phyloP scores from a whole-genome alignment of 305 asterid genomes.

The Fraxinus albicans region DNA sequence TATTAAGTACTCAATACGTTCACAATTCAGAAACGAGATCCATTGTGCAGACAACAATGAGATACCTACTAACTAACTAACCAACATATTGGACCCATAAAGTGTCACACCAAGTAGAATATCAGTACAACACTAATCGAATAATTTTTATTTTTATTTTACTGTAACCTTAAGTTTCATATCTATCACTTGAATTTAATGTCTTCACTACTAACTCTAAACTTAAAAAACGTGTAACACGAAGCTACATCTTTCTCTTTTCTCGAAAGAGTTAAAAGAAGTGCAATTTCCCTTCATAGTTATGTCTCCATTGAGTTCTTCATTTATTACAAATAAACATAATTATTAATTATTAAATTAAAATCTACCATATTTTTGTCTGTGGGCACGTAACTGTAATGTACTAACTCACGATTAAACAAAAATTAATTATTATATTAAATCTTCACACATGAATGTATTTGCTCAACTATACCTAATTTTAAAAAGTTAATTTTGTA shows the following conservation, averaged over 20 bases:
- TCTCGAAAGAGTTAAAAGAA: not conserved
- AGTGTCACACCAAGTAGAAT: not conserved
- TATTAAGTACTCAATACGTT: not conserved
- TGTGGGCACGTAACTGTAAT: slow-evolving; percentile 6
- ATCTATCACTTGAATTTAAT: not conserved
- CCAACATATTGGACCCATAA: not conserved
- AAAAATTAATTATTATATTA: slow-evolving; percentile 20
- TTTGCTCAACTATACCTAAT: slow-evolving; percentile 28
- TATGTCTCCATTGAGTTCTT: not conserved
- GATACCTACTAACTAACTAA: not conserved
- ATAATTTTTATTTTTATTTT: not conserved
- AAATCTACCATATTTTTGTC: not conserved
- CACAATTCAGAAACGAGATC: not conserved
- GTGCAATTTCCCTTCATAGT: not conserved
- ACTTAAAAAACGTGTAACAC: not conserved
- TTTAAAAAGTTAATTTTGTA: slow-evolving; percentile 25
- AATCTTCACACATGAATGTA: slow-evolving; percentile 28
- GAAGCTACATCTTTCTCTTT: not conserved
- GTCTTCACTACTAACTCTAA: not conserved
- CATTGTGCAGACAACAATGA: not conserved
- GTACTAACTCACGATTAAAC: slow-evolving; percentile 24
- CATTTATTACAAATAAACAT: not conserved
- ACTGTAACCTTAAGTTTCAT: not conserved
- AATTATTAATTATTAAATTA: not conserved
- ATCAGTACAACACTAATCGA: not conserved